These are phyloP conservation scores for Phascolomyces articulosus DNA, from an alignment of 371 early-diverging fungal species.

Conservation along the genomic window DNA sequence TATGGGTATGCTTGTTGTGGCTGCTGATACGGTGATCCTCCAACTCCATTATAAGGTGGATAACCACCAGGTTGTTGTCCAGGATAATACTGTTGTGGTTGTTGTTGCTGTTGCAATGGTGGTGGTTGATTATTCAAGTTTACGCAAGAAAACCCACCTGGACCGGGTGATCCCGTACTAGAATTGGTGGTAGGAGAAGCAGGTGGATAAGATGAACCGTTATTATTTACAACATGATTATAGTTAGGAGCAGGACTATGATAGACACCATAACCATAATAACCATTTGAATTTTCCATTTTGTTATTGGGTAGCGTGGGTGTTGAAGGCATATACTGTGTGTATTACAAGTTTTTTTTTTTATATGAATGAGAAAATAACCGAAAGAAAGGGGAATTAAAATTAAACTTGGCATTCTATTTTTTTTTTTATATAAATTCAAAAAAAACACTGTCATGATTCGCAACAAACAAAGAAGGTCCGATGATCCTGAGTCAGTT, in stretches of 20 bases:
- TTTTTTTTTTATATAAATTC: too few relatives aligned
- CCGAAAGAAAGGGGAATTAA: too few relatives aligned
- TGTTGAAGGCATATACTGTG: background rate
- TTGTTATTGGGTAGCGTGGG: slow-evolving; percentile 1
- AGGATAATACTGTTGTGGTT: background rate
- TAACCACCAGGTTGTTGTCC: background rate
- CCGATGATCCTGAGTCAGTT: too few relatives aligned
- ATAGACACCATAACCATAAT: background rate
- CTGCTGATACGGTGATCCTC: background rate
- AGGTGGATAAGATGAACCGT: background rate
- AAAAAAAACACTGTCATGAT: too few relatives aligned
- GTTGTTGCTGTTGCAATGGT: background rate
- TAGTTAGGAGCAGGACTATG: background rate
- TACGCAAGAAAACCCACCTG: background rate
- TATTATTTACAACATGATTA: background rate
- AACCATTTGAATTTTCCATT: background rate
- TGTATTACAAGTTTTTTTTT: background rate
- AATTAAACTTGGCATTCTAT: too few relatives aligned
- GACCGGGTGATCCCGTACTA: background rate
- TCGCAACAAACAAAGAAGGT: too few relatives aligned
- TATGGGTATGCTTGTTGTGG: background rate
- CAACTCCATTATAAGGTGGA: background rate
- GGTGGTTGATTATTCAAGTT: background rate
- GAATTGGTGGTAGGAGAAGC: background rate
- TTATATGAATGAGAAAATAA: too few relatives aligned